Evolutionary conservation across 352 stramenopile genomes (phyloP), one percentile per base, ranked within the genome.

Genomic region (Globisporangium iwayamae): DNA sequence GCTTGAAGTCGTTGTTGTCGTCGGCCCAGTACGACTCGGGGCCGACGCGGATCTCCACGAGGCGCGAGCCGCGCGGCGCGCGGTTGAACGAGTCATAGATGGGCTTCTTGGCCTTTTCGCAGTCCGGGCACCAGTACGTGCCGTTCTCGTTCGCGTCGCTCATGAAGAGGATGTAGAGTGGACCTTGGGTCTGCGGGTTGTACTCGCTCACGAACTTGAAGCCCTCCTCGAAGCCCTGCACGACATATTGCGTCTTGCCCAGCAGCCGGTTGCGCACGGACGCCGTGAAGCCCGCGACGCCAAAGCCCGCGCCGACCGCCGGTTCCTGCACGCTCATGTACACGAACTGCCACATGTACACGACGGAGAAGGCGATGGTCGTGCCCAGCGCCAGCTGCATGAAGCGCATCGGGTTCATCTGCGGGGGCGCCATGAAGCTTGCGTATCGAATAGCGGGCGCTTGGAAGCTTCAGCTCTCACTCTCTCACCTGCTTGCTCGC

Each of bases 161-260:
- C 79, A 89, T 83, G 62, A 94, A 90, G 48, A 94, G 62, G 30
- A 94, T 70, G 60, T 87, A 94, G 32, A 94, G 61, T 25, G 81
- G 85, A 0, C 85, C 85, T 56, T 87, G 81, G 14, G 52, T 69
- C 55, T 71, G 63, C 30, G 90, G 79, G 56, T 92, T 65, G 64
- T 92, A 92, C 78, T 88, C 75, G 52, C 78, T 81, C 63, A 92
- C 83, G 38, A 90, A 90, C 67, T 89, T 83, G 73, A 89, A 83
- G 36, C 69, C 81, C 16, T 79, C 79, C 8, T 84, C 71, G 63
- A 92, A 92, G n/a, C 83, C 83, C 41, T 83, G 76, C 41, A 90
- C 70, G 34, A 90, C 67, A 53, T 89, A 76, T 46, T 84, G 67
- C 32, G 76, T 85, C 69, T 92, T 78, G 8, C 72, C 79, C 8